phyloP scores from a whole-genome alignment of 306 rosid genomes.

The Gynostemma pentaphyllum region DNA sequence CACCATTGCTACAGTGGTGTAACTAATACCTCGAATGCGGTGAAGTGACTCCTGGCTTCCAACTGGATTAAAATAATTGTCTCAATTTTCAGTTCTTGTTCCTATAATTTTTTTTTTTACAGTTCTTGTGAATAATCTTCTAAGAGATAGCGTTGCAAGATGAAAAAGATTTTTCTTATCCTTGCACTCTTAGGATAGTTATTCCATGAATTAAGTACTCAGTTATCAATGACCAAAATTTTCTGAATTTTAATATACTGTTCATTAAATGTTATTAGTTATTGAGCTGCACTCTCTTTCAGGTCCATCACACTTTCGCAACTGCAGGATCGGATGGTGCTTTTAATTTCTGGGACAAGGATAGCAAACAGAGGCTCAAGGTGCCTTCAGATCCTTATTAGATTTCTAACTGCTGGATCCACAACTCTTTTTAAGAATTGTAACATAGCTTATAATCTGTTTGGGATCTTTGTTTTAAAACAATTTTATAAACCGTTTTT shows the following conservation, averaged over 20 bases:
- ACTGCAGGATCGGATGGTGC: conserved; percentile 98
- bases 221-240: neutral
- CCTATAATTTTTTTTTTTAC: too few species aligned
- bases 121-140: neutral
- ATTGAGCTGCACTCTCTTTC: conserved; percentile 14
- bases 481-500: neutral
- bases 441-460: neutral
- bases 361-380: conserved; percentile 96
- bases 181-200: neutral
- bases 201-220: neutral
- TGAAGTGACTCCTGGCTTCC: too few species aligned
- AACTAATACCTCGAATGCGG: too few species aligned
- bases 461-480: neutral
- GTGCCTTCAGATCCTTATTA: conserved; percentile 24
- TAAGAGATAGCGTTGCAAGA: neutral
- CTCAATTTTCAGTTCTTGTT: neutral
- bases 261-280: conserved; percentile 1
- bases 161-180: neutral
- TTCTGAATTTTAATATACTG: neutral
- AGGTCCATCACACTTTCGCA: conserved; percentile 94
- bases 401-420: neutral
- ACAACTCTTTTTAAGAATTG: neutral
- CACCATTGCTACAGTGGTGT: too few species aligned
- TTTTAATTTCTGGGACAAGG: conserved; percentile 94
- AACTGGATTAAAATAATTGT: too few species aligned